Conservation (phyloP, 371 early-diverging fungal genomes). For the Cladochytrium tenue region DNA sequence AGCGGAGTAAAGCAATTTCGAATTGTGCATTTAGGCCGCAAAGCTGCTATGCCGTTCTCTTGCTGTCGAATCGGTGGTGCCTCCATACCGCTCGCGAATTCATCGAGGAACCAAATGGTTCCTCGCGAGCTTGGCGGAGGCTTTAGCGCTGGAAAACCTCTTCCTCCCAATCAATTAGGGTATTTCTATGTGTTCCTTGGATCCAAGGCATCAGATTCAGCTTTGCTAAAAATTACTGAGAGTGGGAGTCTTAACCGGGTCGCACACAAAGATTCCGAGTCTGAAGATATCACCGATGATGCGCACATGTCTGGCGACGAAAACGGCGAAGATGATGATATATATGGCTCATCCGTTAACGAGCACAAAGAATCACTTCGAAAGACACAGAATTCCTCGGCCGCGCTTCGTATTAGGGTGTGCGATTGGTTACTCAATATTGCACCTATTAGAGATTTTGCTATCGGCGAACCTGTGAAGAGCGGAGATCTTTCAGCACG, state of each 20-base stretch:
- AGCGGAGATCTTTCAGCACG: constrained; percentile 17
- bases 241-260: constrained; percentile 1
- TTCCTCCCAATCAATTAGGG: constrained; percentile 20
- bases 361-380: constrained; percentile 3
- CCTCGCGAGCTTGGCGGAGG: constrained; percentile 30
- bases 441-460: constrained; percentile 78
- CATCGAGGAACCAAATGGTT: constrained; percentile 2
- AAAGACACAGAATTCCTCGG: background rate
- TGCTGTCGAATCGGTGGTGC: constrained; percentile 22
- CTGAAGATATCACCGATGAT: background rate
- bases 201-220: constrained; percentile 75
- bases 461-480: constrained; percentile 62
- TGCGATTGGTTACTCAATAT: constrained; percentile 79
- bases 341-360: constrained; percentile 39
- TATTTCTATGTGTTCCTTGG: constrained; percentile 78
- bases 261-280: background rate
- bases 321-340: constrained; percentile 45
- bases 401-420: constrained; percentile 60
- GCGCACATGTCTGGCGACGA: constrained; percentile 9
- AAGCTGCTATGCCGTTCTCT: constrained; percentile 21
- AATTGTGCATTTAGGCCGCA: constrained; percentile 30
- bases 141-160: constrained; percentile 11
- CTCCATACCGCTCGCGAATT: constrained; percentile 34
- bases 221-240: constrained; percentile 68
- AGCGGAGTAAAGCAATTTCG: constrained; percentile 47